A percentile compares a stretch with the other conserved stretches of the same genome.
Conservation (phyloP, 179 eudicot species). For the Dionaea muscipula region DNA sequence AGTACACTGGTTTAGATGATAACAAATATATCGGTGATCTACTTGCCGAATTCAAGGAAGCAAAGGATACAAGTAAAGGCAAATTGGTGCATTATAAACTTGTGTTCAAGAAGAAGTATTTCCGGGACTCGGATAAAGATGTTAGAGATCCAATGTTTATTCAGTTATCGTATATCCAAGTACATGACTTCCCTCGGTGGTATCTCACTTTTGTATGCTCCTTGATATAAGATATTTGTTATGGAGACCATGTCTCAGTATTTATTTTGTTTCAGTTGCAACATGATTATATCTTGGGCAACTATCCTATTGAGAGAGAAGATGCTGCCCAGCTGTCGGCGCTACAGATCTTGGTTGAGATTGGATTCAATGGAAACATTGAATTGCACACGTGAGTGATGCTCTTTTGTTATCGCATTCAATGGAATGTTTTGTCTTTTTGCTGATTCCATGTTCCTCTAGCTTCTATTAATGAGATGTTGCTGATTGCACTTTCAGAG, state of each 20-base stretch:
- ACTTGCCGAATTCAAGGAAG: constrained; percentile 83
- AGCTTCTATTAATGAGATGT: constrained; percentile 10
- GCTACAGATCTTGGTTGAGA: constrained; percentile 81
- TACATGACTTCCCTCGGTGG: constrained; percentile 13
- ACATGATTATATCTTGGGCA: constrained; percentile 95
- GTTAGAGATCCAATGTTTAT: constrained; percentile 92
- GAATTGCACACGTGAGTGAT: constrained; percentile 67
- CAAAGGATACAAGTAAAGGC: constrained; percentile 92
- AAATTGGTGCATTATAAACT: constrained; percentile 87
- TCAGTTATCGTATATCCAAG: constrained; percentile 93
- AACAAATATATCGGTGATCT: constrained; percentile 92
- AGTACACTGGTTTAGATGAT: constrained; percentile 83
- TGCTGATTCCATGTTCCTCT: not conserved
- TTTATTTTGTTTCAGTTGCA: constrained; percentile 45
- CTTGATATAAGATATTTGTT: not conserved
- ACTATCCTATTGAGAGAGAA: constrained; percentile 95
- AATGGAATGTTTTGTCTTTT: not conserved
- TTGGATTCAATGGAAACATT: constrained; percentile 62
- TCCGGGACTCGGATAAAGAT: constrained; percentile 95
- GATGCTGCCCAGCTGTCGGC: constrained; percentile 95
- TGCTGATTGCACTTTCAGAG: constrained; percentile 34
- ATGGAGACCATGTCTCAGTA: not conserved
- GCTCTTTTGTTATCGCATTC: not conserved
- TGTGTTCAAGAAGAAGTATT: constrained; percentile 83
- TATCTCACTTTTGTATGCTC: not conserved